Evolutionary conservation across 306 rosid genomes (phyloP), one percentile per base, ranked within the genome.

Genomic region (Biancaea sappan): DNA sequence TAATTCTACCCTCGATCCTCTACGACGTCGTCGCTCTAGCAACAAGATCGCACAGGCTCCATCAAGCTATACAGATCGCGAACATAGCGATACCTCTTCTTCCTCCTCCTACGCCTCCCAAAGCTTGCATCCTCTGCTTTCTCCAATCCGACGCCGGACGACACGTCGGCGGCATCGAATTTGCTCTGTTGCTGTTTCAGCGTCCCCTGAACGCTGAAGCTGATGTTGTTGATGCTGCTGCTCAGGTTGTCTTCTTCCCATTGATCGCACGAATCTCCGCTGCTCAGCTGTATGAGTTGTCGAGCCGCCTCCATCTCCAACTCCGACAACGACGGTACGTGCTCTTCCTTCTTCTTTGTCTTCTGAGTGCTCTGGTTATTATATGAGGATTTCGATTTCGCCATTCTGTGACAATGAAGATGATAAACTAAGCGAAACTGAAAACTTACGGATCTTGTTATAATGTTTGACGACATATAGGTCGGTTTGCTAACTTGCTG

Each of bases 241-340:
- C 35, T 60, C 6, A 40, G 8, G 66, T 34, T 34, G 16, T 37
- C 29, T 35, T 21, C 67, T 1, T 8, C 15, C n/a, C n/a, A n/a
- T n/a, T 18, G 46, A 35, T 12, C 9, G 28, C 46, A 60, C 10
- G 79, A 68, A 54, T 60, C 83, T 16, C 83, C 78, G 60, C 81
- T 81, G 74, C 92, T 85, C 15, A 88, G 86, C 56, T 88, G 88
- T 6, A 88, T 58, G 44, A 88, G 88, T 28, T 73, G 86, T 63
- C 82, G 61, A 0, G 92, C 92, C 4, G 81, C 88, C 75, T 85
- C 72, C 75, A 85, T 83, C 83, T 80, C 85, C 43, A 76, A 74
- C 61, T 65, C 60, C 24, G 87, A 80, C 60, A 80, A 66, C 5
- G 46, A 15, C 4, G 46, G n/a, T 2, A n/a, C 21, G 26, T 34